A percentile compares a stretch with the other conserved stretches of the same genome.
These are phyloP conservation scores for Cyclaneusma minus DNA, from an alignment of 2,329 filamentous ascomycete genomes.

Conservation along the genomic window DNA sequence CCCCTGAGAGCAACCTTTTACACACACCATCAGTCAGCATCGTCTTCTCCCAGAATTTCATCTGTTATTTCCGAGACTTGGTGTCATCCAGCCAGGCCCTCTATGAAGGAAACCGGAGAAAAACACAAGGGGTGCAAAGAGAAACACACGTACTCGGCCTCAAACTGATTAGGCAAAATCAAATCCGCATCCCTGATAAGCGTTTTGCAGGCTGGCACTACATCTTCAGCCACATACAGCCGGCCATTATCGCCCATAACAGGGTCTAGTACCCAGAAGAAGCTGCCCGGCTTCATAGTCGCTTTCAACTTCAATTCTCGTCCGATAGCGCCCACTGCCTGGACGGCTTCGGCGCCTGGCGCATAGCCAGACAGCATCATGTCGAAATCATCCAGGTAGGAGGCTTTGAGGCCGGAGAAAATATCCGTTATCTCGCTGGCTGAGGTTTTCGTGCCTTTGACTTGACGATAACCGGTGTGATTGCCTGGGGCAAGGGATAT, in stretches of 20 bases:
- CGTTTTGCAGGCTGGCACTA: slow-evolving; percentile 77
- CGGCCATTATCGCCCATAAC: slow-evolving; percentile 96
- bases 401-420: slow-evolving; percentile 71
- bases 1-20: slow-evolving; percentile 65
- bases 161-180: slow-evolving; percentile 92
- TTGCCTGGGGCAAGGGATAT: slow-evolving; percentile 48
- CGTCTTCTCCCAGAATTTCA: slow-evolving; percentile 5
- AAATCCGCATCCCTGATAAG: slow-evolving; percentile 72
- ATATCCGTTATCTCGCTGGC: slow-evolving; percentile 72
- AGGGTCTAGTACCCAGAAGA: slow-evolving; percentile 96
- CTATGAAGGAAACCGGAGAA: slow-evolving; percentile 1
- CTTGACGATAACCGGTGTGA: slow-evolving; percentile 82
- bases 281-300: slow-evolving; percentile 48
- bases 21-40: not conserved
- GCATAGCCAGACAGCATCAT: slow-evolving; percentile 93
- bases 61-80: not conserved
- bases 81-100: too few relatives aligned
- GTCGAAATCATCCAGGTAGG: slow-evolving; percentile 76
- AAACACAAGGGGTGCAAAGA: slow-evolving; percentile 1
- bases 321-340: slow-evolving; percentile 72
- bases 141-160: slow-evolving; percentile 61
- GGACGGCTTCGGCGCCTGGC: slow-evolving; percentile 70
- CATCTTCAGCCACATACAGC: slow-evolving; percentile 81
- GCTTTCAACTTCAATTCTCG: slow-evolving; percentile 59
- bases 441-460: slow-evolving; percentile 69